phyloP scores from a whole-genome alignment of 129 eudicot genomes.

The Ambrosia trifida region DNA sequence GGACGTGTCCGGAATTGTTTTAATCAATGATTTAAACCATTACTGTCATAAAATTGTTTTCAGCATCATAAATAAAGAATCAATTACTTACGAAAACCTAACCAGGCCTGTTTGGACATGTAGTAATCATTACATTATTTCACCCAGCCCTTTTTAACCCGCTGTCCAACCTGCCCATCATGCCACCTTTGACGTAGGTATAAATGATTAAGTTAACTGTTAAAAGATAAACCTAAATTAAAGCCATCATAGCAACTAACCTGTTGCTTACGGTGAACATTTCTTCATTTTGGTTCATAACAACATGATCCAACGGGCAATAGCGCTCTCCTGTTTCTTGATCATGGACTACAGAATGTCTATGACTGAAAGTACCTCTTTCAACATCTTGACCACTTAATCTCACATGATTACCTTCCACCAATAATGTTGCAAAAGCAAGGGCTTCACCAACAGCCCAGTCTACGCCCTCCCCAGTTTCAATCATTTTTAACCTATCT shows the following conservation, averaged over 20 bases:
- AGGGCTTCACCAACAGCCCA: slow-evolving; percentile 99
- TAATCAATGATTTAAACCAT: not conserved
- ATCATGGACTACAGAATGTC: slow-evolving; percentile 88
- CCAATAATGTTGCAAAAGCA: slow-evolving; percentile 90
- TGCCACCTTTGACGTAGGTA: not conserved
- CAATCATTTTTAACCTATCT: slow-evolving; percentile 61
- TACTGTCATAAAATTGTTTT: not conserved
- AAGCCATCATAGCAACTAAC: slow-evolving; percentile 37
- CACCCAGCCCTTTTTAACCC: not conserved
- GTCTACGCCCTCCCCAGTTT: slow-evolving; percentile 70
- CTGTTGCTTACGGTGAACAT: slow-evolving; percentile 98
- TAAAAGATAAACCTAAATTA: not conserved
- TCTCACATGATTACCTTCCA: slow-evolving; percentile 94
- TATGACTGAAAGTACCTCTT: slow-evolving; percentile 94
- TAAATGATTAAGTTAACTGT: not conserved
- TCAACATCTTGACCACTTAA: slow-evolving; percentile 98
- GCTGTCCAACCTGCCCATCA: not conserved
- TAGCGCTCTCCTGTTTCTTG: slow-evolving; percentile 88
- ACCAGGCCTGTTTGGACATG: not conserved
- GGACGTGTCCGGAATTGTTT: not conserved
- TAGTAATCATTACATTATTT: not conserved
- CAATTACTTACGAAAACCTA: too few species aligned
- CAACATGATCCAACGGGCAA: slow-evolving; percentile 82
- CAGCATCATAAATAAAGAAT: not conserved
- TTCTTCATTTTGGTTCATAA: slow-evolving; percentile 74